Evolutionary conservation across 2,329 filamentous ascomycete genomes (phyloP), one percentile per base, ranked within the genome.

Genomic region (Talaromyces sp.): DNA sequence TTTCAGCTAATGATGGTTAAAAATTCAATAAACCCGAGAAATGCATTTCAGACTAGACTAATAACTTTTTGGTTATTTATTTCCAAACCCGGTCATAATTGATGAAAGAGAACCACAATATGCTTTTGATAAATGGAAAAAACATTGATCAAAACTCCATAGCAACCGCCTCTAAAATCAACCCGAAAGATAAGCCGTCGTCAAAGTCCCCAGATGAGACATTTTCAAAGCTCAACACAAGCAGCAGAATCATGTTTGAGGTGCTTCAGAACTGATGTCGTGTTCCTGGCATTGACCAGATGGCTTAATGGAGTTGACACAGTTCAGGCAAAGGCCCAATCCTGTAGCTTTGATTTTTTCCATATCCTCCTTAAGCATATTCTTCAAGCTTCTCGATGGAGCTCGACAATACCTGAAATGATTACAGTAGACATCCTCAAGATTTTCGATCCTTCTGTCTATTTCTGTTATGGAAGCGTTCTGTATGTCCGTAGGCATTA

Each of bases 401-500:
- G 24, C 13, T 27, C 2, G 6, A 27, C 47, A 50, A 4, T 50
- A 27, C 6, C 4, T 50, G 24, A 50, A 50, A 50, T 50, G 47
- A 13, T 11, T 13, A 50, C 22, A 27, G 7, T 11, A 14, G 16
- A 49, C 45, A 6, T 50, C 22, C 3, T 2, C 22, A 13, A 50
- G 47, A 2, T 3, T 31, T 0, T 50, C 24, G 0, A 86, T 2
- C 14, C 39, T 33, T 3, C 22, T 5, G 14, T 13, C 35, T 35
- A 24, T n/a, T 2, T 10, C 14, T 6, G 14, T 0, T 1, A 22
- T 22, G 16, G 37, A 41, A 6, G 16, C 22, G 6, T 27, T n/a
- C 4, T 5, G 10, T 33, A 60, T 35, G n/a, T 57, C 52, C 19
- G 33, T 37, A 39, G 52, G 52, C 52, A 57, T 37, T 10, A 57